Evolutionary conservation across 176 grass and related monocot species (phyloP).

Genomic region (Hordeum marinum): DNA sequence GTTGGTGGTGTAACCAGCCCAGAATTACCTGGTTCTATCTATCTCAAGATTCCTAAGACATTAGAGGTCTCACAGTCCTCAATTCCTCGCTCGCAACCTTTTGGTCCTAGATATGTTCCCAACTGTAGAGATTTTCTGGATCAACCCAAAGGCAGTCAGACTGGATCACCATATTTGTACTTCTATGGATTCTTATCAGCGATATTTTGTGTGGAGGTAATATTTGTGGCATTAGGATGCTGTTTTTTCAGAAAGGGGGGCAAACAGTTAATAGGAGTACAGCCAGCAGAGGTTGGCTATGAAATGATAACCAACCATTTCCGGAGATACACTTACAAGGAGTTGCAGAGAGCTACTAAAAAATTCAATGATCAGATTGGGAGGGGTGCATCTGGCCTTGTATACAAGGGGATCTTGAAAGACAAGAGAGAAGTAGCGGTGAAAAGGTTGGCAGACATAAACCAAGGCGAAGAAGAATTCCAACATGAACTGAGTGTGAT

Average conservation of each 20-base stretch:
- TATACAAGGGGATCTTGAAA: conserved; percentile 25
- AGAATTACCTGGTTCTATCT: too few relatives aligned
- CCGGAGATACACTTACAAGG: conserved; percentile 22
- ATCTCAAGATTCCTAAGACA: too few relatives aligned
- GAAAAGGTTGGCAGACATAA: conserved; percentile 19
- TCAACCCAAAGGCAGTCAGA: too few relatives aligned
- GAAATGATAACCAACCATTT: conserved; percentile 35
- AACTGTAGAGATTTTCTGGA: too few relatives aligned
- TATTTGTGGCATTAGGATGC: conserved; percentile 14
- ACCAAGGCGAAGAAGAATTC: too few relatives aligned
- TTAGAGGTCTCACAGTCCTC: too few relatives aligned
- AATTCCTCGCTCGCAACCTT: too few relatives aligned
- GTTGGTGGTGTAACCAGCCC: too few relatives aligned
- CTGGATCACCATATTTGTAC: too few relatives aligned
- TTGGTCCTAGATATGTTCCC: too few relatives aligned
- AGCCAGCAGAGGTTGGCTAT: conserved; percentile 35
- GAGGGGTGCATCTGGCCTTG: conserved; percentile 11
- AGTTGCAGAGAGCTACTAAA: conserved; percentile 21
- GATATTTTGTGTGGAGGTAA: not conserved
- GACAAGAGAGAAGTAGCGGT: conserved; percentile 28
- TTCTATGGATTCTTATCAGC: too few relatives aligned
- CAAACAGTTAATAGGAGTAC: conserved; percentile 5
- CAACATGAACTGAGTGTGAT: too few relatives aligned
- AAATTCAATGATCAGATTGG: conserved; percentile 30
- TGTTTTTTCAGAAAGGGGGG: conserved; percentile 29